A percentile compares a stretch with the other conserved stretches of the same genome.
Evolutionary conservation across 352 stramenopile genomes (phyloP).

Genomic region (Thraustochytrium striatum): DNA sequence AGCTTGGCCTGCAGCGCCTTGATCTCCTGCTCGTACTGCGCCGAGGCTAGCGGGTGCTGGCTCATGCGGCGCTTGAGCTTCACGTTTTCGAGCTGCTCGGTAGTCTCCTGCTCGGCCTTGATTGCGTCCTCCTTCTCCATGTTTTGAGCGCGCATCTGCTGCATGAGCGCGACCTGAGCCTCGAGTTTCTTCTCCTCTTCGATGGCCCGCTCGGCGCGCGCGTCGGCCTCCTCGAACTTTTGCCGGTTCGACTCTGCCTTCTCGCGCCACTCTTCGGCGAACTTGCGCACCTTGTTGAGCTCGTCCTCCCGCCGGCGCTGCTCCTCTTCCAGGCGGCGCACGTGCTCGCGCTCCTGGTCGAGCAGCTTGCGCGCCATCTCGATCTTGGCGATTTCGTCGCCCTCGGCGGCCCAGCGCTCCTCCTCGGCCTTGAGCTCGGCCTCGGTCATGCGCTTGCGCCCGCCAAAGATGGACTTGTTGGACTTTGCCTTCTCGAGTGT

Average conservation of each 20-base stretch:
- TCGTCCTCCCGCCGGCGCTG: slow-evolving; percentile 16
- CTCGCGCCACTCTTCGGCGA: slow-evolving; percentile 27
- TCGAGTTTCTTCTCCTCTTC: slow-evolving; percentile 12
- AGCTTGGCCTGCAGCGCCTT: slow-evolving; percentile 42
- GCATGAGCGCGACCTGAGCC: slow-evolving; percentile 19
- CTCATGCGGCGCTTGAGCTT: background rate
- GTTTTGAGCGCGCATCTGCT: slow-evolving; percentile 33
- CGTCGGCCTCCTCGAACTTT: slow-evolving; percentile 23
- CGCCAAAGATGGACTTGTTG: background rate
- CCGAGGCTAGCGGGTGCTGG: slow-evolving; percentile 31
- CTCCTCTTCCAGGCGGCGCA: slow-evolving; percentile 21
- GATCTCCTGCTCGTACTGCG: slow-evolving; percentile 39
- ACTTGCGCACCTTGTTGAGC: background rate
- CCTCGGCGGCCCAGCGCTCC: slow-evolving; percentile 8
- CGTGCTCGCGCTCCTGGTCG: slow-evolving; percentile 17
- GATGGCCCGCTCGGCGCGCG: background rate
- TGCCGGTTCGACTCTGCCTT: slow-evolving; percentile 21
- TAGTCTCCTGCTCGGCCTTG: background rate
- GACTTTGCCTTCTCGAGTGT: background rate
- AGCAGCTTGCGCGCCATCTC: slow-evolving; percentile 1
- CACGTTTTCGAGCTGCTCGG: slow-evolving; percentile 31
- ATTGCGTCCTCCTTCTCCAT: slow-evolving; percentile 41
- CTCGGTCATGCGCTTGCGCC: background rate
- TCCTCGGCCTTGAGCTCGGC: background rate
- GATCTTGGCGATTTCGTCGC: background rate